Conservation (phyloP, 371 early-diverging fungal species). For the Entomophthora muscae region DNA sequence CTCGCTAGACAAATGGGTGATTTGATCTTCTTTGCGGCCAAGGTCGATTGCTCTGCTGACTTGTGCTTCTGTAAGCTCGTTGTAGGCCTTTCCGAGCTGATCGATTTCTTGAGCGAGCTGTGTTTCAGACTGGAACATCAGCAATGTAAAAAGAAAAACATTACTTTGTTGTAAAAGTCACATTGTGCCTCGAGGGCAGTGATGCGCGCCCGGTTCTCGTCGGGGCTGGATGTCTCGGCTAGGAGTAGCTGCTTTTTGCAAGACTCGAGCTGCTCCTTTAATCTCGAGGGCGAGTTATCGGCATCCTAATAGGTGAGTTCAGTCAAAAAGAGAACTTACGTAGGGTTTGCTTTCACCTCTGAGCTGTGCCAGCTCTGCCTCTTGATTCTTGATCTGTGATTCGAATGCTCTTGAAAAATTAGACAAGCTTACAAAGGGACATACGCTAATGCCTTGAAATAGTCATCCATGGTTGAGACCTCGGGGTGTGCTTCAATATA, state of each 20-base stretch:
- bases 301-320: neutral
- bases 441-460: neutral
- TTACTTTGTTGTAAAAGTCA: conserved; percentile 22
- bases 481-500: conserved; percentile 30
- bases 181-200: conserved; percentile 16
- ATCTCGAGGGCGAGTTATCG: conserved; percentile 5
- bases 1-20: conserved; percentile 13
- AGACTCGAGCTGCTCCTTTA: conserved; percentile 17
- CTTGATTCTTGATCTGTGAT: conserved; percentile 10
- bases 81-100: conserved; percentile 50
- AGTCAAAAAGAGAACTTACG: neutral
- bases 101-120: conserved; percentile 59
- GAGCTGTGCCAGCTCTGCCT: conserved; percentile 10
- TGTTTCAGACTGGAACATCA: too few species aligned
- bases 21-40: conserved; percentile 55
- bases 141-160: too few species aligned
- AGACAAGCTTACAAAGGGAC: neutral
- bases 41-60: conserved; percentile 52
- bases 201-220: neutral
- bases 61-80: conserved; percentile 61
- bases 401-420: conserved; percentile 9
- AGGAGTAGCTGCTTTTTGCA: conserved; percentile 11
- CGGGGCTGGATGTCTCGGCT: conserved; percentile 10
- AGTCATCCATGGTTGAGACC: conserved; percentile 12
- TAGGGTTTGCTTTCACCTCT: neutral